These are phyloP conservation scores for Thraustochytrium sp. DNA, from an alignment of 352 stramenopile genomes.

Conservation along the genomic window DNA sequence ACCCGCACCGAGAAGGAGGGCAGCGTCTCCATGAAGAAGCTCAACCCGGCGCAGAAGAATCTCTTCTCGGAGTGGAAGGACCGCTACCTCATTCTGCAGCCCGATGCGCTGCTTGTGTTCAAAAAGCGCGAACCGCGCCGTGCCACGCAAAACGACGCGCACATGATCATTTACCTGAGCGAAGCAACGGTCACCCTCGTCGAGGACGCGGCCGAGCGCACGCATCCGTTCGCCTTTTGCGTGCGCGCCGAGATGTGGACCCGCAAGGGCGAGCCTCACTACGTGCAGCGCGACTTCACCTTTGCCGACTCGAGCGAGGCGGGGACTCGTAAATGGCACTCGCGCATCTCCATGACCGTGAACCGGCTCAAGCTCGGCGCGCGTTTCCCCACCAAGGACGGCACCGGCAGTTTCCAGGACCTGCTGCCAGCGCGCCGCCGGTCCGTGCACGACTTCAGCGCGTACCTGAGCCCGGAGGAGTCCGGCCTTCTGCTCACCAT, in stretches of 20 bases:
- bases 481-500: background rate
- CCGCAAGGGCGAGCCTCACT: background rate
- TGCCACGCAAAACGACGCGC: background rate
- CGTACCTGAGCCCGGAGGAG: background rate
- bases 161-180: slow-evolving; percentile 5
- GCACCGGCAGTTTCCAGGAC: background rate
- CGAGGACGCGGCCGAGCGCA: background rate
- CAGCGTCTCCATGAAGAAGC: background rate
- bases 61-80: slow-evolving; percentile 29
- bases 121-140: slow-evolving; percentile 14
- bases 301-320: background rate
- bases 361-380: slow-evolving; percentile 26
- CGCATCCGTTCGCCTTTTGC: background rate
- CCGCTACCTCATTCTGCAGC: background rate
- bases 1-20: slow-evolving; percentile 2
- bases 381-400: background rate
- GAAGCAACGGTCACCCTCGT: background rate
- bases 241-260: background rate
- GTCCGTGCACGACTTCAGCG: background rate
- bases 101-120: background rate
- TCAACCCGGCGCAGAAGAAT: background rate
- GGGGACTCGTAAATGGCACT: background rate
- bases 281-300: background rate
- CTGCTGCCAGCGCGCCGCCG: background rate
- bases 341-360: slow-evolving; percentile 1